phyloP scores from a whole-genome alignment of 768 basidiomycete species.

The Termitomyces sp. region DNA sequence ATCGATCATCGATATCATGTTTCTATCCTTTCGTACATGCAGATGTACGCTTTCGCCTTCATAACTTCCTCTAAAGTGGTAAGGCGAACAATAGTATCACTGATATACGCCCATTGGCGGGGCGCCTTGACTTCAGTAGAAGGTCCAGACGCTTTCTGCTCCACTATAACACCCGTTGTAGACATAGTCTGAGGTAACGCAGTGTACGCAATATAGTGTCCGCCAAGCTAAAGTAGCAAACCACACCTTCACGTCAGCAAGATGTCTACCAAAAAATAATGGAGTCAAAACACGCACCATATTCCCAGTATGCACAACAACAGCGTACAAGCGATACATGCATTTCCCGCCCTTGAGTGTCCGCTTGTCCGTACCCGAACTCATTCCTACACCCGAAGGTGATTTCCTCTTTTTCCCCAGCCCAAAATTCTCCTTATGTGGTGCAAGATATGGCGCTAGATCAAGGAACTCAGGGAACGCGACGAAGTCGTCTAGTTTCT shows the following conservation, averaged over 20 bases:
- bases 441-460: conserved; percentile 81
- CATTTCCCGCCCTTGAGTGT: conserved; percentile 29
- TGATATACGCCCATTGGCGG: conserved; percentile 88
- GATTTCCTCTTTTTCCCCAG: conserved; percentile 30
- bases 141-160: not conserved
- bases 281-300: conserved; percentile 50
- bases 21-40: conserved; percentile 82
- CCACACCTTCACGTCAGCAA: conserved; percentile 7
- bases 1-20: too few species aligned
- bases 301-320: conserved; percentile 83
- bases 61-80: conserved; percentile 85
- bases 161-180: conserved; percentile 1
- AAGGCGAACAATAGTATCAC: conserved; percentile 80
- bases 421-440: conserved; percentile 67
- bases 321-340: conserved; percentile 70
- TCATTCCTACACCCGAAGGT: conserved; percentile 17
- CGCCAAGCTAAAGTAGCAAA: conserved; percentile 54
- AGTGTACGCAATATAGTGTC: conserved; percentile 85
- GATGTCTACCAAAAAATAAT: not conserved
- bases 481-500: conserved; percentile 89
- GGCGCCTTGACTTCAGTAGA: conserved; percentile 16
- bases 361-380: not conserved
- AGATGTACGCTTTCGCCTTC: conserved; percentile 87
- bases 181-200: conserved; percentile 48
- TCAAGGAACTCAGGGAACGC: conserved; percentile 88